A percentile compares a stretch with the other conserved stretches of the same genome.
Evolutionary conservation across 768 basidiomycete species (phyloP).

Genomic region (Russula brevipes): DNA sequence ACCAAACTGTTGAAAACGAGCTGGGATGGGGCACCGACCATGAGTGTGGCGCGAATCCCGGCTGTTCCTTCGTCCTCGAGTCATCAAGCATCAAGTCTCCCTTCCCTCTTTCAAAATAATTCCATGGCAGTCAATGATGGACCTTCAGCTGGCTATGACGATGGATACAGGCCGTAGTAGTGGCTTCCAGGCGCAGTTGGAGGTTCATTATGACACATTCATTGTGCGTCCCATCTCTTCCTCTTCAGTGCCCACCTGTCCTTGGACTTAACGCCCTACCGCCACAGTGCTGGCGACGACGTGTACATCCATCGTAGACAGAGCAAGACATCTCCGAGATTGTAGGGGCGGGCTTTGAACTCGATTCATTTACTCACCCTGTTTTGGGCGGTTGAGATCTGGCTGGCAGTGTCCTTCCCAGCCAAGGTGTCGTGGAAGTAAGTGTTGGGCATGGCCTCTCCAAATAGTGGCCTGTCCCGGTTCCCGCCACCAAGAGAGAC

Average conservation of each 20-base stretch:
- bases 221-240: constrained; percentile 48
- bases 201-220: constrained; percentile 80
- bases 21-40: constrained; percentile 68
- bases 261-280: constrained; percentile 5
- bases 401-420: constrained; percentile 74
- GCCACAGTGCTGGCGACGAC: constrained; percentile 6
- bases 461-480: neutral
- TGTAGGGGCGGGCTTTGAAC: constrained; percentile 79
- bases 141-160: constrained; percentile 62
- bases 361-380: constrained; percentile 80
- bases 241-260: constrained; percentile 7
- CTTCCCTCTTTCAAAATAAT: constrained; percentile 60
- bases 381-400: constrained; percentile 84
- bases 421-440: constrained; percentile 71
- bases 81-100: constrained; percentile 81
- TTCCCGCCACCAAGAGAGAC: neutral
- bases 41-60: constrained; percentile 65
- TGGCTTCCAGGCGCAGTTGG: constrained; percentile 55
- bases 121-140: constrained; percentile 63
- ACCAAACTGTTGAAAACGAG: constrained; percentile 72
- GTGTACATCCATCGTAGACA: constrained; percentile 44
- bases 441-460: neutral
- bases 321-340: constrained; percentile 88
- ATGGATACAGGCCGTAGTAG: constrained; percentile 52
- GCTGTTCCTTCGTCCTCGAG: constrained; percentile 74